phyloP scores from a whole-genome alignment of 352 stramenopile species.

The Phytophthora brassicae region DNA sequence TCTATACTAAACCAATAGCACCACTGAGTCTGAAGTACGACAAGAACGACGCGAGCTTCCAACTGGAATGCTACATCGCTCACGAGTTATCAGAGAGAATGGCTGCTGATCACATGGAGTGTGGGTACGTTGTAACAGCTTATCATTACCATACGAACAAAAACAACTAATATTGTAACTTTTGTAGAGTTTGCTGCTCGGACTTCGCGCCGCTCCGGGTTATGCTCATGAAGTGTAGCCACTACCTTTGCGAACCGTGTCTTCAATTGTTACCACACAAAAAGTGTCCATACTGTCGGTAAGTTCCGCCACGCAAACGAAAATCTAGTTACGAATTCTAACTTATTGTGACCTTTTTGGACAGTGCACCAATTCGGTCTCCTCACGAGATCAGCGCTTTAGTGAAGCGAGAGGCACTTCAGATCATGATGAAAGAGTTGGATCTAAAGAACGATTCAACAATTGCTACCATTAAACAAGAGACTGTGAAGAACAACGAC shows the following conservation, averaged over 20 bases:
- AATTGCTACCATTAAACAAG: background rate
- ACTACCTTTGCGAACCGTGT: conserved; percentile 34
- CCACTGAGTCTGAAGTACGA: conserved; percentile 22
- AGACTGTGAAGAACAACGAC: background rate
- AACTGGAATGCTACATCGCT: conserved; percentile 9
- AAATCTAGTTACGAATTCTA: background rate
- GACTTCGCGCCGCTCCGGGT: conserved; percentile 19
- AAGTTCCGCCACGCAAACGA: background rate
- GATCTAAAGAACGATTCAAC: conserved; percentile 4
- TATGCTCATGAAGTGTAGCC: conserved; percentile 33
- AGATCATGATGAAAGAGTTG: conserved; percentile 10
- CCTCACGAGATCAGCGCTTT: conserved; percentile 10
- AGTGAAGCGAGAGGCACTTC: conserved; percentile 22
- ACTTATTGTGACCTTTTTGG: background rate
- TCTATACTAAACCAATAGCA: background rate
- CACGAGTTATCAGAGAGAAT: conserved; percentile 11
- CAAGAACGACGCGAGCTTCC: conserved; percentile 8
- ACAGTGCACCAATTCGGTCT: conserved; percentile 18
- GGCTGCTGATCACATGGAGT: conserved; percentile 31
- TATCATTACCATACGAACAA: background rate
- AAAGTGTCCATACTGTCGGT: conserved; percentile 33
- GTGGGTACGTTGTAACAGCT: conserved; percentile 14
- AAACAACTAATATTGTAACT: background rate
- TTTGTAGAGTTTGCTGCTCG: conserved; percentile 27
- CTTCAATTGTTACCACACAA: conserved; percentile 20